Evolutionary conservation across 208 protist genomes (phyloP).

Genomic region (Trypanosoma theileri): DNA sequence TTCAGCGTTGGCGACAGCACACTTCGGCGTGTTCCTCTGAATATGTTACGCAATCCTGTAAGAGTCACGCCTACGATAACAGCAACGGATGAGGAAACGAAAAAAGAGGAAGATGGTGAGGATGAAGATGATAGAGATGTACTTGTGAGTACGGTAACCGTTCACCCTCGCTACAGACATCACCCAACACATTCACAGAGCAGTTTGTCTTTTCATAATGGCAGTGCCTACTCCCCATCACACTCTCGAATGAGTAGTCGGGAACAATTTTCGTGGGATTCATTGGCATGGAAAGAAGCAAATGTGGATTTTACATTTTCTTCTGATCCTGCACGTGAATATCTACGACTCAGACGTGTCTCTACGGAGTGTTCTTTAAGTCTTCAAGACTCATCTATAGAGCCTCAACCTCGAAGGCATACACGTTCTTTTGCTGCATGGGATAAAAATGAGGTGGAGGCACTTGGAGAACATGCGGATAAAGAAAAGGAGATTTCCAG

Average conservation of each 20-base stretch:
- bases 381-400: not conserved
- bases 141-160: constrained; percentile 16
- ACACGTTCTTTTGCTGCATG: constrained; percentile 27
- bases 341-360: constrained; percentile 14
- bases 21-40: not conserved
- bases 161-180: constrained; percentile 30
- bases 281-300: constrained; percentile 28
- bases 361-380: constrained; percentile 4
- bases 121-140: constrained; percentile 1
- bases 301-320: constrained; percentile 1
- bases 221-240: constrained; percentile 10
- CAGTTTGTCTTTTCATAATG: constrained; percentile 25
- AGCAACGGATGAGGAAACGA: not conserved
- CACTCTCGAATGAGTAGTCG: constrained; percentile 34
- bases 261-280: constrained; percentile 35
- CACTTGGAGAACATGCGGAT: not conserved
- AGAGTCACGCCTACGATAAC: not conserved
- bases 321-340: constrained; percentile 16
- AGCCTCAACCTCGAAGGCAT: constrained; percentile 8
- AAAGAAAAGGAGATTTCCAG: not conserved
- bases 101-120: not conserved
- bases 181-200: constrained; percentile 15
- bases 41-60: not conserved
- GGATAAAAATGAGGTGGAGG: constrained; percentile 27
- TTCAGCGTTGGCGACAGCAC: not conserved